A percentile compares a stretch with the other conserved stretches of the same genome.
Evolutionary conservation across 2,329 filamentous ascomycete species (phyloP).

Genomic region (Colletotrichum liriopes): DNA sequence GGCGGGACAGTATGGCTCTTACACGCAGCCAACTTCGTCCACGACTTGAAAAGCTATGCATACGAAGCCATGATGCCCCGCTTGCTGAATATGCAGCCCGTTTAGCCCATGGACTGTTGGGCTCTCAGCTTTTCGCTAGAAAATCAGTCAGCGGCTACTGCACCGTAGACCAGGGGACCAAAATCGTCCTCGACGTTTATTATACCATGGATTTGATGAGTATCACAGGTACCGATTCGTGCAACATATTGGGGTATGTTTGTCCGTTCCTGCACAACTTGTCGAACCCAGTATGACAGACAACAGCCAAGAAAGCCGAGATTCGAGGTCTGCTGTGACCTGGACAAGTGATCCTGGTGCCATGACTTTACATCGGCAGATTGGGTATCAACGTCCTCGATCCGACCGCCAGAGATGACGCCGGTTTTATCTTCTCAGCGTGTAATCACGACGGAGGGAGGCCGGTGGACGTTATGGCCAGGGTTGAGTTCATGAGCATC

Average conservation of each 20-base stretch:
- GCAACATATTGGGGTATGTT: not conserved
- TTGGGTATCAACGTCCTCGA: not conserved
- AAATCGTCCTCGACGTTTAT: not conserved
- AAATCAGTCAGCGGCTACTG: not conserved
- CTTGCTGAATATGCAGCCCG: not conserved
- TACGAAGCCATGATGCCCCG: not conserved
- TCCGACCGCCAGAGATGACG: not conserved
- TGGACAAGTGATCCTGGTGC: not conserved
- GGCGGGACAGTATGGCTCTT: not conserved
- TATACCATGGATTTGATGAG: not conserved
- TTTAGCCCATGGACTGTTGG: not conserved
- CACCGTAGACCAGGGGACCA: not conserved
- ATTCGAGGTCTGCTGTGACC: not conserved
- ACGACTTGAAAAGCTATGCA: too few species aligned
- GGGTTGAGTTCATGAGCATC: too few species aligned
- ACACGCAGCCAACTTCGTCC: not conserved
- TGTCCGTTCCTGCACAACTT: not conserved
- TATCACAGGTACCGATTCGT: not conserved
- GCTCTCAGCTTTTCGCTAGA: not conserved
- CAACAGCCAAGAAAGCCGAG: not conserved
- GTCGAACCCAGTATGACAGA: not conserved
- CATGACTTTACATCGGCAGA: conserved; percentile 3
- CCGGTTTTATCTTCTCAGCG: not conserved
- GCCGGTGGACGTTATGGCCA: too few species aligned
- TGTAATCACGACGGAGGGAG: not conserved